These are phyloP conservation scores for Gloeophyllum trabeum DNA, from an alignment of 768 basidiomycete genomes.

Conservation along the genomic window DNA sequence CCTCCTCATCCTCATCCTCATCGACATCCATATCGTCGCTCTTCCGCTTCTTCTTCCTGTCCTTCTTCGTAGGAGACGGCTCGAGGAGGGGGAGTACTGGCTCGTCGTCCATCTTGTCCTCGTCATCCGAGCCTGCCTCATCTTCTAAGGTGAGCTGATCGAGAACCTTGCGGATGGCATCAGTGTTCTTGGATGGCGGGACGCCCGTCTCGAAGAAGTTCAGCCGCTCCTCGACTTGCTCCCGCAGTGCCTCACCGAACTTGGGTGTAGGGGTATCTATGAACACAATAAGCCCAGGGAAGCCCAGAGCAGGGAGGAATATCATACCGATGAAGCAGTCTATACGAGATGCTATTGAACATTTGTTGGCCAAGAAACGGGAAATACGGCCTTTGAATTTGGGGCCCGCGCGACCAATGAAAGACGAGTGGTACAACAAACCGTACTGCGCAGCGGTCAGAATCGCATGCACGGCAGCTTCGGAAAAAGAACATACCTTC, in stretches of 20 bases:
- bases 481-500: constrained; percentile 40
- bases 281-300: not conserved
- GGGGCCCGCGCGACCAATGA: constrained; percentile 89
- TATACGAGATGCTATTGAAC: constrained; percentile 93
- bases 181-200: constrained; percentile 83
- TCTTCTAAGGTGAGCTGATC: constrained; percentile 64
- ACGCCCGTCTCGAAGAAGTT: constrained; percentile 89
- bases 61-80: constrained; percentile 28
- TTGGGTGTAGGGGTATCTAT: constrained; percentile 81
- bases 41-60: constrained; percentile 40
- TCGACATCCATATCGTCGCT: constrained; percentile 55
- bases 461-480: not conserved
- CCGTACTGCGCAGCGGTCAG: constrained; percentile 57
- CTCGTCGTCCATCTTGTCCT: constrained; percentile 35
- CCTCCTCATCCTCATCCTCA: constrained; percentile 31
- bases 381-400: constrained; percentile 97
- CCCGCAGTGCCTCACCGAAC: constrained; percentile 88
- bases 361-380: constrained; percentile 98
- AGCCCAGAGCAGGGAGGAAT: not conserved
- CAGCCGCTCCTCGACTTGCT: constrained; percentile 93
- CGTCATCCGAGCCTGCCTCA: constrained; percentile 39
- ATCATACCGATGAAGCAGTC: constrained; percentile 81
- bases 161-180: constrained; percentile 84
- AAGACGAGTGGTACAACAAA: constrained; percentile 92
- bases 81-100: constrained; percentile 50